Evolutionary conservation across 257 asterid species (phyloP).

Genomic region (Nicotiana benthamiana): DNA sequence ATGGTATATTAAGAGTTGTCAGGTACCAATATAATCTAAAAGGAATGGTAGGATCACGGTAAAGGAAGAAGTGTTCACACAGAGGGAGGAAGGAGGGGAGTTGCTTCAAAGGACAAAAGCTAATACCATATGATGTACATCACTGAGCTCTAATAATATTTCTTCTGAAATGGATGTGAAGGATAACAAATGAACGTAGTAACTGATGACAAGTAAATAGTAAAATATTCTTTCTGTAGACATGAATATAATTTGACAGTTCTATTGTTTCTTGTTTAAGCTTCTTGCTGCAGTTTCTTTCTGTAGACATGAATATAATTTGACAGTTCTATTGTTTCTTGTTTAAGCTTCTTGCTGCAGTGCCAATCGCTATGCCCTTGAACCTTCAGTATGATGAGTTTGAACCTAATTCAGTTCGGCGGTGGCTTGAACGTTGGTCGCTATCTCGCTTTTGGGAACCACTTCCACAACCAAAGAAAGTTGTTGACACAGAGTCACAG

Average conservation of each 20-base stretch:
- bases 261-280: conserved; percentile 25
- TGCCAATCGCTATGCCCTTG: conserved; percentile 75
- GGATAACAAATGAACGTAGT: not conserved
- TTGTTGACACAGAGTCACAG: conserved; percentile 36
- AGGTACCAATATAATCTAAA: not conserved
- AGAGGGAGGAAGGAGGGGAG: not conserved
- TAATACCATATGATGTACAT: too few relatives aligned
- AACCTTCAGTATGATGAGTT: conserved; percentile 64
- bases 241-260: not conserved
- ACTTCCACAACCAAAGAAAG: conserved; percentile 33
- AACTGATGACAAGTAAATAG: not conserved
- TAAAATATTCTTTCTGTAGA: not conserved
- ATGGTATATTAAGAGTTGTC: not conserved
- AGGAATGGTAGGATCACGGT: not conserved
- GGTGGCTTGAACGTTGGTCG: conserved; percentile 93
- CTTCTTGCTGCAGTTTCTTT: conserved; percentile 36
- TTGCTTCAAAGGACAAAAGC: not conserved
- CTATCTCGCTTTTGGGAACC: conserved; percentile 61
- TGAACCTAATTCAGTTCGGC: conserved; percentile 70
- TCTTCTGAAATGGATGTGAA: not conserved
- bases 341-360: conserved; percentile 48
- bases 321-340: not conserved
- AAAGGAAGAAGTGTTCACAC: not conserved
- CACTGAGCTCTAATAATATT: not conserved
- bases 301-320: not conserved